Evolutionary conservation across 257 asterid species (phyloP).

Genomic region (Solanum infundibuliforme): DNA sequence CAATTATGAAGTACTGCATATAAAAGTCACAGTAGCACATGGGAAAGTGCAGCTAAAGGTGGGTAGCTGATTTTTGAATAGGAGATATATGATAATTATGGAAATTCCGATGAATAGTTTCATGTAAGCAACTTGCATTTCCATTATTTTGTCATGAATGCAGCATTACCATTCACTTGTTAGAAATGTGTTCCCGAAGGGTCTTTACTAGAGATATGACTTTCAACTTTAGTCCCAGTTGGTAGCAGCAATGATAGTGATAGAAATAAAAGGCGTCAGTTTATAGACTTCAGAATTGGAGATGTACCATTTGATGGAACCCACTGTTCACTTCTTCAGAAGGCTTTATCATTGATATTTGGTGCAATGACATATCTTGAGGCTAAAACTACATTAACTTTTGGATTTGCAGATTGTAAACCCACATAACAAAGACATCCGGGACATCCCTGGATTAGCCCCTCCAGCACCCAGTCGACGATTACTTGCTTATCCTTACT

Average conservation of each 20-base stretch:
- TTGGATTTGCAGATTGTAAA: slow-evolving; percentile 58
- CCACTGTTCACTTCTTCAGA: neutral
- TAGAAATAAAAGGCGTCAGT: neutral
- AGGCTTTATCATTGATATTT: neutral
- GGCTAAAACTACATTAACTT: neutral
- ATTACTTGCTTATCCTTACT: slow-evolving; percentile 47
- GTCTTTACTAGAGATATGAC: neutral
- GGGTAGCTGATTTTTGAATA: neutral
- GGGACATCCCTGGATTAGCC: slow-evolving; percentile 90
- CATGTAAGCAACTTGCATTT: neutral
- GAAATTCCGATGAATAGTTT: neutral
- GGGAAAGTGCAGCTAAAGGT: neutral
- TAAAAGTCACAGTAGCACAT: neutral
- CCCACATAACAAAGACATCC: slow-evolving; percentile 72
- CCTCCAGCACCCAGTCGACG: slow-evolving; percentile 87
- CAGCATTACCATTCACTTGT: neutral
- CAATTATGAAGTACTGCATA: neutral
- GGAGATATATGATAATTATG: neutral
- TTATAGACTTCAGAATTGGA: neutral
- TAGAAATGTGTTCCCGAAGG: neutral
- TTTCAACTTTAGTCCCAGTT: neutral
- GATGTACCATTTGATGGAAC: neutral
- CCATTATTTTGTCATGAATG: neutral
- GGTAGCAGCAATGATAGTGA: neutral
- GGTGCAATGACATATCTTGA: neutral